Conservation (phyloP, 768 basidiomycete genomes). For the Tremella mesenterica region DNA sequence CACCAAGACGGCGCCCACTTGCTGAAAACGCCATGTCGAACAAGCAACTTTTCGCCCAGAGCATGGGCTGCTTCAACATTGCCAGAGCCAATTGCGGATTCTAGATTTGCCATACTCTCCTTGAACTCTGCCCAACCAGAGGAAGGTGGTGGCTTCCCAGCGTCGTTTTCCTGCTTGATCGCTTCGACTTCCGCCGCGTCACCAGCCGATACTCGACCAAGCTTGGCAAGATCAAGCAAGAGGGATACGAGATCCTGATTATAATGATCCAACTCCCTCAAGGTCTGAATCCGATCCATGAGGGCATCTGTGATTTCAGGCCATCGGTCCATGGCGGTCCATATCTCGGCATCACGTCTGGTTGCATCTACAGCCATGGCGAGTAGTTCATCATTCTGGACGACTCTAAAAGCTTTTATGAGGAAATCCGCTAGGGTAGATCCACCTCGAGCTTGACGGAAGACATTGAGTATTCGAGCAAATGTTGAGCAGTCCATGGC, state of each 20-base stretch:
- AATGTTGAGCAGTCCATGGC: slow-evolving; percentile 33
- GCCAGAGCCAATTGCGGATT: slow-evolving; percentile 2
- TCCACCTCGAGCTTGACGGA: slow-evolving; percentile 17
- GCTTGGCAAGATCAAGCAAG: slow-evolving; percentile 15
- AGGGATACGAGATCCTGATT: slow-evolving; percentile 12
- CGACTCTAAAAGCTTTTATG: slow-evolving; percentile 16
- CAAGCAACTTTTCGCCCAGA: slow-evolving; percentile 24
- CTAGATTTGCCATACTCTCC: not conserved
- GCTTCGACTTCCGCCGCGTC: slow-evolving; percentile 21
- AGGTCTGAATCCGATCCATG: slow-evolving; percentile 17
- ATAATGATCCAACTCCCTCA: slow-evolving; percentile 10
- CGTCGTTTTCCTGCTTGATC: slow-evolving; percentile 6
- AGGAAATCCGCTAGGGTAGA: slow-evolving; percentile 31
- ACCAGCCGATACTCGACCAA: slow-evolving; percentile 16
- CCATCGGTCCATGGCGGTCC: slow-evolving; percentile 39
- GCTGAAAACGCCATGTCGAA: slow-evolving; percentile 4
- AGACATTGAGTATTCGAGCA: slow-evolving; percentile 23
- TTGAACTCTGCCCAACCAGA: slow-evolving; percentile 1
- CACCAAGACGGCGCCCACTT: not conserved
- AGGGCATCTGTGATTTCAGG: slow-evolving; percentile 20
- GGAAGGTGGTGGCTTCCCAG: slow-evolving; percentile 6
- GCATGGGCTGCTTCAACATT: not conserved
- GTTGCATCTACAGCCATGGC: slow-evolving; percentile 24
- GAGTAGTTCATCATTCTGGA: slow-evolving; percentile 26
- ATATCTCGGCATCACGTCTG: slow-evolving; percentile 27